Evolutionary conservation across 2,329 filamentous ascomycete species (phyloP).

Genomic region (Diaporthe citriasiana): DNA sequence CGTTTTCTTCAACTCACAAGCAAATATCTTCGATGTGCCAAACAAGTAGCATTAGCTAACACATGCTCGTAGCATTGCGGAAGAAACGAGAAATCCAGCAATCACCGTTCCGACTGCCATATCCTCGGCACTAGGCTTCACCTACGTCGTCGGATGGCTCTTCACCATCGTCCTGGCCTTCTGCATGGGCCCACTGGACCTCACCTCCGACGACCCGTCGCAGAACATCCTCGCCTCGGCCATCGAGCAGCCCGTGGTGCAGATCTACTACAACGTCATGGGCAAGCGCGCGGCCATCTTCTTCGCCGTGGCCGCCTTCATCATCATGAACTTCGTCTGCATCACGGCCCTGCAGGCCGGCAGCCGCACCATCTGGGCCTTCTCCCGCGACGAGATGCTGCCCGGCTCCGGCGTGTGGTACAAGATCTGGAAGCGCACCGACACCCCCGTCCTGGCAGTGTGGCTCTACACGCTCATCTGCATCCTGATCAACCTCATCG

Average conservation of each 20-base stretch:
- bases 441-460: conserved; percentile 66
- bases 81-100: conserved; percentile 57
- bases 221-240: conserved; percentile 58
- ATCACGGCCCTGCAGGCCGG: conserved; percentile 69
- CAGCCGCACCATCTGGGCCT: conserved; percentile 68
- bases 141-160: conserved; percentile 67
- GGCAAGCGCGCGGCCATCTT: conserved; percentile 66
- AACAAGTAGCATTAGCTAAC: neutral
- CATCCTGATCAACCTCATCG: conserved; percentile 71
- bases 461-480: conserved; percentile 69
- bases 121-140: conserved; percentile 67
- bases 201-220: conserved; percentile 52
- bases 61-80: conserved; percentile 55
- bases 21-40: no score
- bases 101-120: conserved; percentile 65
- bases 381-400: conserved; percentile 65
- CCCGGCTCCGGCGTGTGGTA: conserved; percentile 63
- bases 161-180: conserved; percentile 72
- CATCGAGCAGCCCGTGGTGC: conserved; percentile 66
- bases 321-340: conserved; percentile 71
- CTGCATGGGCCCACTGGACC: conserved; percentile 60
- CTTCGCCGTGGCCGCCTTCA: conserved; percentile 68
- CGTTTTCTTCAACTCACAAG: rapidly evolving
- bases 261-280: conserved; percentile 71
- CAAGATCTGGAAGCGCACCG: conserved; percentile 62